phyloP scores from a whole-genome alignment of 345 rosid species.

The Gossypium turneri region DNA sequence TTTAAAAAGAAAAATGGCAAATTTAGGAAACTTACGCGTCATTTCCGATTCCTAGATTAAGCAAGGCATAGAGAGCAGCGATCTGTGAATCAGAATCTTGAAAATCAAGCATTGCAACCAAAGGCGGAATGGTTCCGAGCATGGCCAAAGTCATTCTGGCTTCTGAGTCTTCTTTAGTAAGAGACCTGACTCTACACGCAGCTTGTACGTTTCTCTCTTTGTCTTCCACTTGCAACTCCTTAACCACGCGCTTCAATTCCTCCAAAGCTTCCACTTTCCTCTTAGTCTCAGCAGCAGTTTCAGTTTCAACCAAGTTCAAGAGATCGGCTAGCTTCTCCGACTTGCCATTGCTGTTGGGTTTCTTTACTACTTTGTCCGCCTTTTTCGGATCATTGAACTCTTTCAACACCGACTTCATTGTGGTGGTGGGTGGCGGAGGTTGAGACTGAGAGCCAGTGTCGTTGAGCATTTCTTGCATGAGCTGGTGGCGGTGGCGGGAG shows the following conservation, averaged over 20 bases:
- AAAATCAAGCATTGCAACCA: constrained; percentile 77
- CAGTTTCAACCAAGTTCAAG: constrained; percentile 66
- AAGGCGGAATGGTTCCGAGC: constrained; percentile 90
- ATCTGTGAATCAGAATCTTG: constrained; percentile 48
- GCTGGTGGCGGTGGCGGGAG: constrained; percentile 48
- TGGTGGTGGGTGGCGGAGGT: constrained; percentile 20
- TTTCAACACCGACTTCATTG: constrained; percentile 29
- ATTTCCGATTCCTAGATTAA: constrained; percentile 90
- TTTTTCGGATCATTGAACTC: constrained; percentile 19
- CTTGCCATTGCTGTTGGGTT: constrained; percentile 22
- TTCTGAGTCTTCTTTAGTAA: constrained; percentile 70
- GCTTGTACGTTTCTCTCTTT: constrained; percentile 36
- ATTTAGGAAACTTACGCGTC: constrained; percentile 54
- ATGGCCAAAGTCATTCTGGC: constrained; percentile 78
- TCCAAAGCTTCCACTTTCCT: constrained; percentile 71
- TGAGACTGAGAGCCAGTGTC: constrained; percentile 30
- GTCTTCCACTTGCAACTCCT: constrained; percentile 47
- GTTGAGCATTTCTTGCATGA: constrained; percentile 27
- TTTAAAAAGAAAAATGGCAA: background rate
- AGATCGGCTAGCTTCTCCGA: constrained; percentile 88
- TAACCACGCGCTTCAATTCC: constrained; percentile 60
- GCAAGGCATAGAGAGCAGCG: constrained; percentile 79
- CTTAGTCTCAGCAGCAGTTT: constrained; percentile 56
- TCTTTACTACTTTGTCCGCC: constrained; percentile 1
- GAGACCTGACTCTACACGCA: constrained; percentile 57